phyloP scores from a whole-genome alignment of 2,329 filamentous ascomycete species.

The Didymella keratinophila region DNA sequence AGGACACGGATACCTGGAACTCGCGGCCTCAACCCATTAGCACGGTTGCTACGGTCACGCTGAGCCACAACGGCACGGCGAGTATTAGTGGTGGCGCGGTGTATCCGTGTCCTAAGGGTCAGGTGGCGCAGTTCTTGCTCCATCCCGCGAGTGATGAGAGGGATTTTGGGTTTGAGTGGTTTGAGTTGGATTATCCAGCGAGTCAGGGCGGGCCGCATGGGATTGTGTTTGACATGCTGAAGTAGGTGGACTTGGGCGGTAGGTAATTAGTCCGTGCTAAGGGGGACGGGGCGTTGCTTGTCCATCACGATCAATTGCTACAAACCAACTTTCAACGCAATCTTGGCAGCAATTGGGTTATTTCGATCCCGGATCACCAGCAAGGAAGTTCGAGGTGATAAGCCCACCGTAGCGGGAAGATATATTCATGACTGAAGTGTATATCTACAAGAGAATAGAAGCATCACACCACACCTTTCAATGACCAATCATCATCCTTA shows the following conservation, averaged over 20 bases:
- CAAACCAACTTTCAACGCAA: too few species aligned
- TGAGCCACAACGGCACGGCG: constrained; percentile 24
- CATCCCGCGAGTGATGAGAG: constrained; percentile 27
- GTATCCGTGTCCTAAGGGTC: constrained; percentile 34
- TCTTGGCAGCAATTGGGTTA: too few species aligned
- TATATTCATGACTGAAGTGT: constrained; percentile 34
- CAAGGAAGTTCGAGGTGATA: not conserved
- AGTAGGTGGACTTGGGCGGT: not conserved
- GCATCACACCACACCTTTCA: constrained; percentile 16
- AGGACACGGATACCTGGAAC: constrained; percentile 42
- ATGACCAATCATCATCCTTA: not conserved
- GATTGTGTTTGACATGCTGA: constrained; percentile 42
- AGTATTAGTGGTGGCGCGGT: constrained; percentile 23
- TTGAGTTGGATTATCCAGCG: constrained; percentile 38
- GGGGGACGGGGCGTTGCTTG: too few species aligned
- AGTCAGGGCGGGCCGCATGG: constrained; percentile 37
- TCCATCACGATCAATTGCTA: too few species aligned
- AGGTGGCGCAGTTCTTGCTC: constrained; percentile 40
- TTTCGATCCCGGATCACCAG: too few species aligned
- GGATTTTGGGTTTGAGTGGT: constrained; percentile 39
- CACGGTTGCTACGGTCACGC: constrained; percentile 30
- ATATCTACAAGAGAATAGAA: constrained; percentile 45
- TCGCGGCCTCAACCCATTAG: constrained; percentile 26
- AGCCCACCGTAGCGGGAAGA: constrained; percentile 20
- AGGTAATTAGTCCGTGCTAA: not conserved